Conservation (phyloP, 768 basidiomycete species). For the Suillus fuscotomentosus region DNA sequence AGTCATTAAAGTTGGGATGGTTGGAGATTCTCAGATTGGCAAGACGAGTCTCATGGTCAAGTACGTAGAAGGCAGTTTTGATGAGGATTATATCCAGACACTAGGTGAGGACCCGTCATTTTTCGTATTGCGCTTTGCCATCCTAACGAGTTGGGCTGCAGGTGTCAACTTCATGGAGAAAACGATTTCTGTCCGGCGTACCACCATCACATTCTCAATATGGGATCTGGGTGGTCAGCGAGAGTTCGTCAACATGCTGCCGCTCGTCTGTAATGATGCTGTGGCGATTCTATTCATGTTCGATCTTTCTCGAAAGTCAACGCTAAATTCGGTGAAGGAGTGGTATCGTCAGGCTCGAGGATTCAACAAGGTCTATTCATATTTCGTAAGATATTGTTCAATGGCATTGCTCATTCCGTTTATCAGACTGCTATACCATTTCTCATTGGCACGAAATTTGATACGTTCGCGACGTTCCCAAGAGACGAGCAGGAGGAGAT, state of each 20-base stretch:
- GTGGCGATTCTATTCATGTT: conserved; percentile 99
- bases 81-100: conserved; percentile 99
- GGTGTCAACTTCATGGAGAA: conserved; percentile 99
- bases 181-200: conserved; percentile 96
- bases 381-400: background rate
- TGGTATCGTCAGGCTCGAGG: conserved; percentile 99
- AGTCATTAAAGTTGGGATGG: conserved; percentile 99
- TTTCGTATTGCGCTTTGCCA: background rate
- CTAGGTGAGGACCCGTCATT: conserved; percentile 59
- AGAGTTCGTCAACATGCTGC: conserved; percentile 99
- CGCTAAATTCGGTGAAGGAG: conserved; percentile 97
- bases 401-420: conserved; percentile 14
- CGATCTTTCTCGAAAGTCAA: conserved; percentile 95
- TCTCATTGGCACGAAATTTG: conserved; percentile 97
- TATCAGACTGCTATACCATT: conserved; percentile 95
- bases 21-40: conserved; percentile 98
- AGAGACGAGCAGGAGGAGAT: conserved; percentile 99
- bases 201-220: conserved; percentile 99
- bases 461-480: conserved; percentile 93
- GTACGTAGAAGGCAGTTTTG: conserved; percentile 98
- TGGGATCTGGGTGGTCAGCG: conserved; percentile 98
- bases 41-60: conserved; percentile 99
- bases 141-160: conserved; percentile 20
- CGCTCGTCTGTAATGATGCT: conserved; percentile 98
- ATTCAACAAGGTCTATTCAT: conserved; percentile 86